A percentile compares a stretch with the other conserved stretches of the same genome.
Conservation (phyloP, 1,139 yeast species). For the Geotrichum aggregatum region DNA sequence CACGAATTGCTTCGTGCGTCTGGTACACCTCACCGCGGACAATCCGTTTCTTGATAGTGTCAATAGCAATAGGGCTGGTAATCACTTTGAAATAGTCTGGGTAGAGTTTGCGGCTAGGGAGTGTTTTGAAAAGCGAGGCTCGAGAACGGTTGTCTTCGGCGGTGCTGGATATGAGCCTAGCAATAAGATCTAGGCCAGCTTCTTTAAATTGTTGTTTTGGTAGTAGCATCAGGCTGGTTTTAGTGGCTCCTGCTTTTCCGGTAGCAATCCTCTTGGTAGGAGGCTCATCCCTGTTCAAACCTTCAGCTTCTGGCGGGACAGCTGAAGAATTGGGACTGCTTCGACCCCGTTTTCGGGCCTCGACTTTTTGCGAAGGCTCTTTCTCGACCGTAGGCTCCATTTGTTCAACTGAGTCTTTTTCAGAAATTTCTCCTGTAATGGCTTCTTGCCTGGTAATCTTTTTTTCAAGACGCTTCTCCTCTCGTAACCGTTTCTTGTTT, state of each 20-base stretch:
- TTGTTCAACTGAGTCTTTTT: constrained; percentile 24
- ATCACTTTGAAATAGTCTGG: constrained; percentile 86
- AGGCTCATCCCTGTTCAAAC: constrained; percentile 28
- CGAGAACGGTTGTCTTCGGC: constrained; percentile 15
- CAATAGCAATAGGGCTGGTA: constrained; percentile 76
- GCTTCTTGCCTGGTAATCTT: neutral
- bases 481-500: constrained; percentile 51
- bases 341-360: constrained; percentile 1
- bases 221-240: too few species aligned
- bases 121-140: constrained; percentile 34
- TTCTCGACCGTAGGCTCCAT: constrained; percentile 16
- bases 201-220: constrained; percentile 15
- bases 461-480: constrained; percentile 36
- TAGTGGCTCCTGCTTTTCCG: constrained; percentile 26
- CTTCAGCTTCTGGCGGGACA: constrained; percentile 21
- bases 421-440: neutral
- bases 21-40: constrained; percentile 47
- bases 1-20: constrained; percentile 56
- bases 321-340: neutral
- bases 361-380: neutral
- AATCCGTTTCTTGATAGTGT: constrained; percentile 49
- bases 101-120: constrained; percentile 65
- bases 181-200: constrained; percentile 16
- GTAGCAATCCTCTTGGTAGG: constrained; percentile 16
- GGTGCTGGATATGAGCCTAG: constrained; percentile 19